These are phyloP conservation scores for Parsonsia alboflavescens DNA, from an alignment of 257 asterid species.

Conservation along the genomic window DNA sequence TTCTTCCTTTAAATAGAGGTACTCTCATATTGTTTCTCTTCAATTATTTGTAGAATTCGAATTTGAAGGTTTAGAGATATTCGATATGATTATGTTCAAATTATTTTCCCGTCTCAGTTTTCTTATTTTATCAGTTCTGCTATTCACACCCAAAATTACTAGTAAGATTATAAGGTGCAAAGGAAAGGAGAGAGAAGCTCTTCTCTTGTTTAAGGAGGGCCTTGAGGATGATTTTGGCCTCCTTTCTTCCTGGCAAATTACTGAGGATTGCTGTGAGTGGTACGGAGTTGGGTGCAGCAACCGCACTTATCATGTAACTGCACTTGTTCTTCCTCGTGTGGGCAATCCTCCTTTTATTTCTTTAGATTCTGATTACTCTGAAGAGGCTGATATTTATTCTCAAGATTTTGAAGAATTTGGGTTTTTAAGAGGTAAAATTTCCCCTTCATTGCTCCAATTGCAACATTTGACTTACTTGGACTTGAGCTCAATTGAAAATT, in stretches of 20 bases:
- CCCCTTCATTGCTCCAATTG: conserved; percentile 15
- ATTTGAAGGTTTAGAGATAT: too few species aligned
- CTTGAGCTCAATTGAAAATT: background rate
- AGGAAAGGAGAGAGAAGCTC: background rate
- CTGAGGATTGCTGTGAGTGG: conserved; percentile 17
- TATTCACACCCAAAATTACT: too few species aligned
- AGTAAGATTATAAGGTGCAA: too few species aligned
- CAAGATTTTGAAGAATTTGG: too few species aligned
- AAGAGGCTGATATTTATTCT: background rate
- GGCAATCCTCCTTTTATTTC: too few species aligned
- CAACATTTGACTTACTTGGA: background rate
- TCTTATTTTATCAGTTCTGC: too few species aligned
- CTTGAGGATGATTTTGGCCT: background rate
- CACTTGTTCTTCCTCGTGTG: conserved; percentile 12
- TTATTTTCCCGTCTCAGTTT: too few species aligned
- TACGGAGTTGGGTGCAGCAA: conserved; percentile 16
- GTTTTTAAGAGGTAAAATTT: conserved; percentile 22
- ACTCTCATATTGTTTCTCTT: too few species aligned
- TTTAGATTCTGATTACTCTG: too few species aligned
- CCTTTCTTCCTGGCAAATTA: conserved; percentile 1
- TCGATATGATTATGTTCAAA: too few species aligned
- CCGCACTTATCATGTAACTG: conserved; percentile 12
- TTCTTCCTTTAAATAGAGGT: too few species aligned
- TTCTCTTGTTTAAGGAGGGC: conserved; percentile 1
- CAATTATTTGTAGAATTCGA: too few species aligned